Conservation (phyloP, 805 yeast genomes). For the Starmerella powellii region DNA sequence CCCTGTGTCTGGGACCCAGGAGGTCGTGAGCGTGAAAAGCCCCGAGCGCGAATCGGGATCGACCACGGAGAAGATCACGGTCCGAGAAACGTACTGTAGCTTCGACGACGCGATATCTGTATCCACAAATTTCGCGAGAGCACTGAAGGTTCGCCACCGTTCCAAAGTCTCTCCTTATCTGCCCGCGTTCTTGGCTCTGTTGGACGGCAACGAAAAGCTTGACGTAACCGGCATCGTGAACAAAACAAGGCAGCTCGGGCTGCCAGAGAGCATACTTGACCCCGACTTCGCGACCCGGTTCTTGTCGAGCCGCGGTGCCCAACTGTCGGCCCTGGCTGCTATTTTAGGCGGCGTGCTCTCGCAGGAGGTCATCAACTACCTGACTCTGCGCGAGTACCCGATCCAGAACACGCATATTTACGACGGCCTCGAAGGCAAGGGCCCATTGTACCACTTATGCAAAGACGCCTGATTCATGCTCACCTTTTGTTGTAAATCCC, state of each 20-base stretch:
- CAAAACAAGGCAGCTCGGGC: slow-evolving; percentile 29
- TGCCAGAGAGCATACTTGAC: slow-evolving; percentile 37
- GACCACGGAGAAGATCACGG: slow-evolving; percentile 31
- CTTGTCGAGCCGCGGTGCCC: slow-evolving; percentile 35
- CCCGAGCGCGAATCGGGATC: slow-evolving; percentile 28
- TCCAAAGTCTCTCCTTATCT: slow-evolving; percentile 41
- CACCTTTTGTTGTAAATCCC: no score
- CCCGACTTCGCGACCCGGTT: slow-evolving; percentile 29
- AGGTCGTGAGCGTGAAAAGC: slow-evolving; percentile 32
- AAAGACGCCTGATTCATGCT: not conserved
- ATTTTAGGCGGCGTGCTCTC: slow-evolving; percentile 80
- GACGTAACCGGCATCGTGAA: slow-evolving; percentile 20
- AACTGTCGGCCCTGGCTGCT: slow-evolving; percentile 74
- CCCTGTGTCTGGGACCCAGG: slow-evolving; percentile 33
- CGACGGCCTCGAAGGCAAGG: slow-evolving; percentile 58
- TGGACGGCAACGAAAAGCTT: slow-evolving; percentile 31
- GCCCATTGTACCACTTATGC: slow-evolving; percentile 50
- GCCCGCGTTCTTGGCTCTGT: slow-evolving; percentile 48
- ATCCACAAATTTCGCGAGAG: slow-evolving; percentile 12
- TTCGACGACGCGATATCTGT: slow-evolving; percentile 17
- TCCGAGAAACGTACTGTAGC: slow-evolving; percentile 23
- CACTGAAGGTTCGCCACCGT: slow-evolving; percentile 30
- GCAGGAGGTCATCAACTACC: slow-evolving; percentile 76
- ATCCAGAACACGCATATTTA: slow-evolving; percentile 67
- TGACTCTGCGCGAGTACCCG: slow-evolving; percentile 67